A percentile compares a stretch with the other conserved stretches of the same genome.
phyloP scores from a whole-genome alignment of 139 green algal species.

The Volvox africanus region DNA sequence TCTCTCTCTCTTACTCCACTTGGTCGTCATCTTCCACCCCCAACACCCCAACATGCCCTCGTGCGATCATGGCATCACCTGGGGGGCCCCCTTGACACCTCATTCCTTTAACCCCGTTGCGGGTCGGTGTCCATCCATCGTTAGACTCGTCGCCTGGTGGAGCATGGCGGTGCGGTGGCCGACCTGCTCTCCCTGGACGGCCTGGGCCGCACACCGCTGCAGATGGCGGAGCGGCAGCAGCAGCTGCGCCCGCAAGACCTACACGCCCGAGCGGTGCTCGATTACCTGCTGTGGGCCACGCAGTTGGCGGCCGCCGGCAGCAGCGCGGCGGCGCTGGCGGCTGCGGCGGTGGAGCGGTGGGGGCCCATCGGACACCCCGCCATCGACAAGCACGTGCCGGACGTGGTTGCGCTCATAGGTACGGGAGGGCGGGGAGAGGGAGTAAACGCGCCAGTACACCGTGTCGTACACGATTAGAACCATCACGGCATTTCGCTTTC shows the following conservation, averaged over 20 bases:
- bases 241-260: background rate
- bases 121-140: background rate
- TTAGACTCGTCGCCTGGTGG: conserved; percentile 17
- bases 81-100: too few relatives aligned
- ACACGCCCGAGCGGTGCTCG: background rate
- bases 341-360: conserved; percentile 33
- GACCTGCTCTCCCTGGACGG: background rate
- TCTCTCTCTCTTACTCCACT: too few relatives aligned
- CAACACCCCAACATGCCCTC: too few relatives aligned
- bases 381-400: background rate
- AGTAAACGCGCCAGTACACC: background rate
- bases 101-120: too few relatives aligned
- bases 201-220: conserved; percentile 19
- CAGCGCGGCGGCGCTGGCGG: background rate
- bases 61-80: too few relatives aligned
- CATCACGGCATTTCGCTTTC: background rate
- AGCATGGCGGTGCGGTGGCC: background rate
- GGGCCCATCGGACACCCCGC: background rate
- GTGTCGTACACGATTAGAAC: background rate
- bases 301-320: background rate
- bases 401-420: background rate
- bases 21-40: too few relatives aligned
- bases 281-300: background rate
- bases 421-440: background rate
- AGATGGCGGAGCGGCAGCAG: background rate